A percentile compares a stretch with the other conserved stretches of the same genome.
phyloP scores from a whole-genome alignment of 106 monocot species.

The Dendrobium officinale region DNA sequence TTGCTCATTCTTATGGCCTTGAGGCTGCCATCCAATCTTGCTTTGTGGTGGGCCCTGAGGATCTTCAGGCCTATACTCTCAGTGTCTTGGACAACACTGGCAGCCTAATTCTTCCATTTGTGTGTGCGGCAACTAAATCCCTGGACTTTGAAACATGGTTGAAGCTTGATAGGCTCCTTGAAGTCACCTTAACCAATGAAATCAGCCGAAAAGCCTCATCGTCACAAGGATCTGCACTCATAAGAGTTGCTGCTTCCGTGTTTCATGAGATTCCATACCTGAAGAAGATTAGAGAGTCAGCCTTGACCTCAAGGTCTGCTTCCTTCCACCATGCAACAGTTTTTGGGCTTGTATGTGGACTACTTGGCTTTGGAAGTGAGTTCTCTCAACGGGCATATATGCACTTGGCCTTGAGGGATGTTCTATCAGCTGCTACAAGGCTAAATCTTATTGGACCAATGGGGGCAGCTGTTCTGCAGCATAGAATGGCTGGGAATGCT shows the following conservation, averaged over 20 bases:
- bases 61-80: conserved; percentile 43
- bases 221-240: conserved; percentile 85
- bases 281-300: conserved; percentile 40
- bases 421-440: conserved; percentile 81
- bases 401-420: conserved; percentile 78
- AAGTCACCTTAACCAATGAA: conserved; percentile 86
- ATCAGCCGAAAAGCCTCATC: conserved; percentile 70
- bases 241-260: conserved; percentile 75
- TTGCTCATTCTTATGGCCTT: conserved; percentile 90
- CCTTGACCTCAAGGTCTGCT: conserved; percentile 23
- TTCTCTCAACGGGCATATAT: conserved; percentile 71
- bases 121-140: conserved; percentile 40
- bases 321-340: conserved; percentile 82
- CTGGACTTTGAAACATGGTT: conserved; percentile 47
- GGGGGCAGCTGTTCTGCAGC: conserved; percentile 76
- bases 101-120: conserved; percentile 81
- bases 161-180: conserved; percentile 57
- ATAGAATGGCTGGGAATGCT: conserved; percentile 46
- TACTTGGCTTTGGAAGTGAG: conserved; percentile 54
- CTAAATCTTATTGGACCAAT: conserved; percentile 84
- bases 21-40: conserved; percentile 74
- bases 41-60: conserved; percentile 35
- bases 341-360: conserved; percentile 75
- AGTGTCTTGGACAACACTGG: conserved; percentile 84
- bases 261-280: conserved; percentile 48